phyloP scores from a whole-genome alignment of 371 early-diverging fungal genomes.

The Rhizopus stolonifer region DNA sequence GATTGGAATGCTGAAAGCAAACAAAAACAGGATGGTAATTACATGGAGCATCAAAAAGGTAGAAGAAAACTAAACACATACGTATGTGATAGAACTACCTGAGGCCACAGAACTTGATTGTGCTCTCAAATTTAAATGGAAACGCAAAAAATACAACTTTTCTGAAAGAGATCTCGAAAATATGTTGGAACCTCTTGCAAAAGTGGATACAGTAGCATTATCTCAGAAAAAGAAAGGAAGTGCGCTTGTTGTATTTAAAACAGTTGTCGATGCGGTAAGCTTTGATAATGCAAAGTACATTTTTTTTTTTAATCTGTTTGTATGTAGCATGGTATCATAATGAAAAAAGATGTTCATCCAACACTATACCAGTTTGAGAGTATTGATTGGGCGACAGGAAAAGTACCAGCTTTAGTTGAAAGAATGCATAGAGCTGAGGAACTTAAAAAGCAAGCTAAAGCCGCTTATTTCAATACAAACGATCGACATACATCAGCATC shows the following conservation, averaged over 20 bases:
- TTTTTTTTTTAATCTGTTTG: not conserved
- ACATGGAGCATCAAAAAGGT: not conserved
- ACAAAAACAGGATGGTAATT: constrained; percentile 25
- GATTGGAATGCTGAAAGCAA: constrained; percentile 34
- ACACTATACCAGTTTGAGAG: constrained; percentile 34
- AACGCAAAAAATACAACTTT: constrained; percentile 39
- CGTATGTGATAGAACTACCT: constrained; percentile 16
- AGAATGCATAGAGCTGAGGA: constrained; percentile 32
- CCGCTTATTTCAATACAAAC: constrained; percentile 16
- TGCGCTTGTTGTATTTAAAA: constrained; percentile 43
- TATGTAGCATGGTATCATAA: constrained; percentile 40
- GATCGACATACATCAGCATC: constrained; percentile 17
- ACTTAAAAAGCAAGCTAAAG: constrained; percentile 30
- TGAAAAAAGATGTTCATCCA: constrained; percentile 38
- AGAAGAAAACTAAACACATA: not conserved
- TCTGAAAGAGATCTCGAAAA: constrained; percentile 27
- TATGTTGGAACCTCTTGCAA: constrained; percentile 28
- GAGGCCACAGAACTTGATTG: constrained; percentile 42
- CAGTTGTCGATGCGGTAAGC: constrained; percentile 50
- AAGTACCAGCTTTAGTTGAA: constrained; percentile 45
- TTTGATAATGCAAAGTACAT: not conserved
- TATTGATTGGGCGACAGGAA: constrained; percentile 44
- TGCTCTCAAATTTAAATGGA: constrained; percentile 49
- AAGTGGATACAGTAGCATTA: constrained; percentile 38
- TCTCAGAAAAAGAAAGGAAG: constrained; percentile 41